phyloP scores from a whole-genome alignment of 495 filamentous ascomycete species.

The Aspergillus olivimuriae region DNA sequence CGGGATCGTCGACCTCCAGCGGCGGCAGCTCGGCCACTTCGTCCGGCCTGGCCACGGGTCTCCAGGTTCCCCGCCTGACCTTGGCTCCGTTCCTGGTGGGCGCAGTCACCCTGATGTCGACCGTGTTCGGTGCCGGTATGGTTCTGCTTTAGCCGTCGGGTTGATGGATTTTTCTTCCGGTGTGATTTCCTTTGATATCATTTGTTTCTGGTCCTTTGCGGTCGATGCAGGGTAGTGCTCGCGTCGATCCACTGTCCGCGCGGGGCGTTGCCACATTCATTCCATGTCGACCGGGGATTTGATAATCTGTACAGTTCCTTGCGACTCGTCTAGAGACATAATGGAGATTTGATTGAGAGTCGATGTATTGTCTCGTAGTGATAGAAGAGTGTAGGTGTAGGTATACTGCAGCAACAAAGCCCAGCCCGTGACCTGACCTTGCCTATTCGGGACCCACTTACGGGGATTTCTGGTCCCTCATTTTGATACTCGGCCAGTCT shows the following conservation, averaged over 20 bases:
- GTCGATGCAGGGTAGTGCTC: background rate
- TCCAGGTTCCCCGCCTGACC: slow-evolving; percentile 39
- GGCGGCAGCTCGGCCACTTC: slow-evolving; percentile 24
- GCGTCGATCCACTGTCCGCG: slow-evolving; percentile 2
- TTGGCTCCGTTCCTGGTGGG: slow-evolving; percentile 50
- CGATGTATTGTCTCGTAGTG: too few species aligned
- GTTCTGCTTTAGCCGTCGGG: slow-evolving; percentile 28
- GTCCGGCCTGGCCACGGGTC: slow-evolving; percentile 39
- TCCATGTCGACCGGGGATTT: background rate
- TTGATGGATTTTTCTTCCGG: background rate
- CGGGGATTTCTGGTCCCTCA: background rate
- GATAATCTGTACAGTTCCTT: slow-evolving; percentile 15
- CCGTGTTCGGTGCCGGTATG: slow-evolving; percentile 58
- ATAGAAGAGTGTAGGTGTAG: too few species aligned
- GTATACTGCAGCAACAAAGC: too few species aligned
- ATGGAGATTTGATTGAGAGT: slow-evolving; percentile 3
- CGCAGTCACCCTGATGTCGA: slow-evolving; percentile 49
- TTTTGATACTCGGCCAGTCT: slow-evolving; percentile 5
- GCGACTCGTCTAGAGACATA: slow-evolving; percentile 12
- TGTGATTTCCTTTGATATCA: slow-evolving; percentile 8
- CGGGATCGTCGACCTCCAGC: slow-evolving; percentile 34
- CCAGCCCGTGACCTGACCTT: too few species aligned
- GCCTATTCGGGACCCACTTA: background rate
- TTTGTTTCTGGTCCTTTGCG: slow-evolving; percentile 16
- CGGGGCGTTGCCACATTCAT: slow-evolving; percentile 2